A percentile compares a stretch with the other conserved stretches of the same genome.
phyloP scores from a whole-genome alignment of 176 grass and related monocot species.

The Eleusine indica region DNA sequence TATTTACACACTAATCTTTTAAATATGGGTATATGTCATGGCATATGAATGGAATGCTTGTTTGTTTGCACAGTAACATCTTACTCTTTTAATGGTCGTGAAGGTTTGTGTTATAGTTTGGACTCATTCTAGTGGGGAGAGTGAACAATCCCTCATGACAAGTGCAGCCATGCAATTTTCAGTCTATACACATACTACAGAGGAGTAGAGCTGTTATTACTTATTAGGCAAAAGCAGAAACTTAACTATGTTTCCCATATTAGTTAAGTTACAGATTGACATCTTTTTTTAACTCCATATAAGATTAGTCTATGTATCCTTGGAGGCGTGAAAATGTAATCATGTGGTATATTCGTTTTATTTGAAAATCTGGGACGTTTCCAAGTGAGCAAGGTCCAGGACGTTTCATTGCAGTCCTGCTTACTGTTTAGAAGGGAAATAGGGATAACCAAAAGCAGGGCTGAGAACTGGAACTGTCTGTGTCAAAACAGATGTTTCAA shows the following conservation, averaged over 20 bases:
- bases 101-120: neutral
- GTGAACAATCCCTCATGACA: neutral
- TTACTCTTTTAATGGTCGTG: constrained; percentile 18
- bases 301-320: neutral
- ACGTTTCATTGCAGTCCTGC: neutral
- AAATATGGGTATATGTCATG: constrained; percentile 10
- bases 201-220: neutral
- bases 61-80: neutral
- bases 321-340: neutral
- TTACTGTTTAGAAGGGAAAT: neutral
- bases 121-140: neutral
- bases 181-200: neutral
- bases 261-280: neutral
- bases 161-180: neutral
- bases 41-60: constrained; percentile 3
- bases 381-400: neutral
- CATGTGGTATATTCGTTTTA: neutral
- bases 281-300: neutral
- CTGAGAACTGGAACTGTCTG: neutral
- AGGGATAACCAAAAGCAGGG: neutral
- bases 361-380: neutral
- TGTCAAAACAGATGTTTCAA: neutral
- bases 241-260: constrained; percentile 5
- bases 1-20: constrained; percentile 13
- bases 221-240: neutral